Percentiles rank a stretch among this genome's conserved stretches.
Evolutionary conservation across 2,329 filamentous ascomycete genomes (phyloP).

Genomic region (Trichoderma harzianum): DNA sequence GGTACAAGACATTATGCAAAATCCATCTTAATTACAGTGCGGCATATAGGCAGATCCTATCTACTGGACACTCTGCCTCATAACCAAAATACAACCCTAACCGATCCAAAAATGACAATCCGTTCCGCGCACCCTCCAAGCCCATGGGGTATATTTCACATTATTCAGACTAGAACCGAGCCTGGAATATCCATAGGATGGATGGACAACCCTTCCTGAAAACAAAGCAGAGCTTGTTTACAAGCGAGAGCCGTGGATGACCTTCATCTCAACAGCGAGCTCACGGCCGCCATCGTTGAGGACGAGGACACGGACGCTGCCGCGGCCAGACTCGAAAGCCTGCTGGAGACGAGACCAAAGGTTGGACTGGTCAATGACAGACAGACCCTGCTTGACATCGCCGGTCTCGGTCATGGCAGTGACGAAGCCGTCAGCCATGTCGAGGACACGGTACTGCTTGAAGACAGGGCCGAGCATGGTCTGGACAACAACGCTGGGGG

Average conservation of each 20-base stretch:
- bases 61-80: slow-evolving; percentile 39
- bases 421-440: slow-evolving; percentile 82
- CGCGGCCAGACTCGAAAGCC: slow-evolving; percentile 87
- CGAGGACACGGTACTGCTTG: slow-evolving; percentile 99
- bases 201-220: slow-evolving; percentile 4
- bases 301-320: slow-evolving; percentile 91
- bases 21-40: slow-evolving; percentile 32
- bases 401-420: slow-evolving; percentile 99
- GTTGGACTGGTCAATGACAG: slow-evolving; percentile 92
- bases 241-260: slow-evolving; percentile 76
- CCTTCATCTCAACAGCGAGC: slow-evolving; percentile 98
- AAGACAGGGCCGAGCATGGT: slow-evolving; percentile 99
- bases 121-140: slow-evolving; percentile 12
- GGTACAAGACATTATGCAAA: slow-evolving; percentile 24
- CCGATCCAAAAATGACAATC: slow-evolving; percentile 30
- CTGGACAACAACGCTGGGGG: slow-evolving; percentile 94
- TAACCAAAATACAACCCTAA: slow-evolving; percentile 34
- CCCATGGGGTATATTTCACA: slow-evolving; percentile 8
- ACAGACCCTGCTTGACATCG: slow-evolving; percentile 93
- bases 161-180: slow-evolving; percentile 11
- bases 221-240: slow-evolving; percentile 37
- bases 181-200: slow-evolving; percentile 14
- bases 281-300: slow-evolving; percentile 91
- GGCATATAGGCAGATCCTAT: slow-evolving; percentile 44
- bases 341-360: slow-evolving; percentile 77